Percentiles rank a stretch among this genome's conserved stretches.
phyloP scores from a whole-genome alignment of 2,329 filamentous ascomycete species.

The Pseudocercospora crystallina region DNA sequence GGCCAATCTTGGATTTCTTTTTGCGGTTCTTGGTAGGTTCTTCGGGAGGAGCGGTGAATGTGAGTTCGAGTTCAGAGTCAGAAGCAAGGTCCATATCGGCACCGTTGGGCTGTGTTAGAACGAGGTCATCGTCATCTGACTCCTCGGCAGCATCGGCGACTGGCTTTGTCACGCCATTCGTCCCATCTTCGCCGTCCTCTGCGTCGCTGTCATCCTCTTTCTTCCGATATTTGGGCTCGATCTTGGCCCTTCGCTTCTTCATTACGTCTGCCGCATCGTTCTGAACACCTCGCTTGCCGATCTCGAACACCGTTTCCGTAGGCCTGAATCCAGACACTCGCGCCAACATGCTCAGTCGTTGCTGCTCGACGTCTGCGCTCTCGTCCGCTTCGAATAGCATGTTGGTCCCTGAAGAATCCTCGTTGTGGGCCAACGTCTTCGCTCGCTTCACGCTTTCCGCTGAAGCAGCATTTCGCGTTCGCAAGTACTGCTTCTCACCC shows the following conservation, averaged over 20 bases:
- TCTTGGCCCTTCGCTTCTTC: slow-evolving; percentile 68
- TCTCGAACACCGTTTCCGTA: slow-evolving; percentile 93
- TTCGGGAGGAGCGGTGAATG: slow-evolving; percentile 41
- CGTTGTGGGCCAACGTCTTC: slow-evolving; percentile 70
- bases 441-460: slow-evolving; percentile 85
- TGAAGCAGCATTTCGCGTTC: slow-evolving; percentile 86
- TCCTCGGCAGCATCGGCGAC: slow-evolving; percentile 47
- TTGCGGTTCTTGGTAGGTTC: slow-evolving; percentile 13
- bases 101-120: slow-evolving; percentile 33
- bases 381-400: slow-evolving; percentile 68
- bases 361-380: slow-evolving; percentile 63
- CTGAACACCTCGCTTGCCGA: slow-evolving; percentile 70
- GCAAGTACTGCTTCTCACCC: slow-evolving; percentile 89
- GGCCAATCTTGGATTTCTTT: slow-evolving; percentile 36
- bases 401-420: slow-evolving; percentile 73
- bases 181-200: slow-evolving; percentile 18
- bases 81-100: slow-evolving; percentile 45
- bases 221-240: slow-evolving; percentile 57
- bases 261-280: slow-evolving; percentile 73
- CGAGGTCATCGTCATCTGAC: slow-evolving; percentile 38
- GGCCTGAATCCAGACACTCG: slow-evolving; percentile 86
- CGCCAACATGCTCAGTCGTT: slow-evolving; percentile 82
- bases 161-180: slow-evolving; percentile 37
- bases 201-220: slow-evolving; percentile 40
- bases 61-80: slow-evolving; percentile 56